Base-by-base conservation (phyloP, 2,329 filamentous ascomycete genomes). In the Gliomastix tumulicola region DNA sequence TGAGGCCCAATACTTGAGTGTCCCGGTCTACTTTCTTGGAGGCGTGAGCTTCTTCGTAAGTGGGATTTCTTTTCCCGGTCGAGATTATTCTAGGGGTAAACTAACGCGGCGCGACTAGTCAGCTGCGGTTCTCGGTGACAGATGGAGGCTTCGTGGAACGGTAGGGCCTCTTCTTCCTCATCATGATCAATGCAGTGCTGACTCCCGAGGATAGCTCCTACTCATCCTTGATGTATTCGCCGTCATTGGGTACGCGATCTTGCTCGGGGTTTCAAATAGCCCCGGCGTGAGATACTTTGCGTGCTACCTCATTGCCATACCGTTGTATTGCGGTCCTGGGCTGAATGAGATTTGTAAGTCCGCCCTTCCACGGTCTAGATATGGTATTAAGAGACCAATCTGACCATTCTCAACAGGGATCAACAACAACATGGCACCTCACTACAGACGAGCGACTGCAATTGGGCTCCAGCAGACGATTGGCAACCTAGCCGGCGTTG, bases 11-110 rank as follows among this genome's bases (percentile, higher is more conserved):
- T 66, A 70, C 23, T 55, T 77, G 22, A 76, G 71, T 5, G 69
- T 77, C 2, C 74, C 74, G 0, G 69, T 76, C n/a, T 77, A 73
- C 44, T 49, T 73, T 12, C 65, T 66, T 40, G 71, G 68, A 4
- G 68, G 63, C 2, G 40, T 65, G 7, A 48, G 53, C 19, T 76
- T 69, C 44, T 51, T 76, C 6, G 40, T 46, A 1, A 28, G 34
- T 28, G 9, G 16, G n/a, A n/a, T n/a, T n/a, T n/a, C n/a, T n/a
- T n/a, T n/a, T n/a, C n/a, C n/a, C n/a, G n/a, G n/a, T n/a, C n/a
- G n/a, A n/a, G n/a, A n/a, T n/a, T n/a, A n/a, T n/a, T n/a, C n/a
- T n/a, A n/a, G n/a, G n/a, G n/a, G n/a, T n/a, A n/a, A n/a, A n/a
- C n/a, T n/a, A n/a, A n/a, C n/a, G n/a, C n/a, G n/a, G n/a, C n/a